Percentiles rank a stretch among this genome's conserved stretches.
Evolutionary conservation across 2,329 filamentous ascomycete species (phyloP).

Genomic region (Colletotrichum truncatum): DNA sequence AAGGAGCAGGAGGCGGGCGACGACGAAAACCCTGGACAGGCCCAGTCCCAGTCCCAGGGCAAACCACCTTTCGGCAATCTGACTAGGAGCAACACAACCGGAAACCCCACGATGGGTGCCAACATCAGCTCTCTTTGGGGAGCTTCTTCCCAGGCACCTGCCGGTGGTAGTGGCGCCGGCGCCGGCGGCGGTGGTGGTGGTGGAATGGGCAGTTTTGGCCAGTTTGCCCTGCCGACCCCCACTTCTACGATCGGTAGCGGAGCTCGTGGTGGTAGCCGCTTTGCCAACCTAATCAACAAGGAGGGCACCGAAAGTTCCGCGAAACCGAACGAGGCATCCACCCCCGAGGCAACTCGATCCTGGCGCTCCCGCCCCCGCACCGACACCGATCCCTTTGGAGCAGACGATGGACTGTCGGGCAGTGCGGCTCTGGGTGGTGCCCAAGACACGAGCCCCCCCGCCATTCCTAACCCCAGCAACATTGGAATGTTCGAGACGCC

Average conservation of each 20-base stretch:
- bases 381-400: slow-evolving; percentile 81
- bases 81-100: slow-evolving; percentile 63
- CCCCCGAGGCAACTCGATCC: slow-evolving; percentile 49
- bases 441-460: slow-evolving; percentile 70
- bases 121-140: slow-evolving; percentile 55
- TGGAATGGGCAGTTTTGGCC: slow-evolving; percentile 88
- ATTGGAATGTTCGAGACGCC: slow-evolving; percentile 61
- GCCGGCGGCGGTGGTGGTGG: slow-evolving; percentile 22
- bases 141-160: slow-evolving; percentile 28
- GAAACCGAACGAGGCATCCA: slow-evolving; percentile 57
- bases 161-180: slow-evolving; percentile 28
- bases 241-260: slow-evolving; percentile 66
- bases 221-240: slow-evolving; percentile 76
- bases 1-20: slow-evolving; percentile 58
- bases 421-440: slow-evolving; percentile 80
- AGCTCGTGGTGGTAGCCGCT: slow-evolving; percentile 80
- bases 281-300: slow-evolving; percentile 86
- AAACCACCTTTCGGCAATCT: slow-evolving; percentile 54
- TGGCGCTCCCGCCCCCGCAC: slow-evolving; percentile 72
- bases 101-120: slow-evolving; percentile 53
- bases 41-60: slow-evolving; percentile 36
- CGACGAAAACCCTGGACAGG: slow-evolving; percentile 47
- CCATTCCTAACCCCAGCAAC: slow-evolving; percentile 44
- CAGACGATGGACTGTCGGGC: slow-evolving; percentile 72
- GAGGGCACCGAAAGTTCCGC: slow-evolving; percentile 72